Base-by-base conservation (phyloP, 805 yeast genomes). In the Pichia kluyveri region DNA sequence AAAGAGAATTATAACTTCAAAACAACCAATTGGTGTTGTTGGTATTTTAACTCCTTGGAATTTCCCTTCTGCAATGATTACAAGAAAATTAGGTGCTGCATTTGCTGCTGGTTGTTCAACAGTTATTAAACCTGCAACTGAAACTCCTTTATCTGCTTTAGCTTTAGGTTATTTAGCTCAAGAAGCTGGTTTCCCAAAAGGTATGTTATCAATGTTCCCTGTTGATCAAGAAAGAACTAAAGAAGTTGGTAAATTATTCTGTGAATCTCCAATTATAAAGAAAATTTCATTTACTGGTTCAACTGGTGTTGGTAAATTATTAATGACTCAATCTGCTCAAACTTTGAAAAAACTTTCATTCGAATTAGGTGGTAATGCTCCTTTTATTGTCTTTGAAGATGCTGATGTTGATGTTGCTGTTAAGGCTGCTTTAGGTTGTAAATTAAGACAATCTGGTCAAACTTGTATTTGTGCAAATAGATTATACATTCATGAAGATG, bases 261-360 rank as follows among this genome's bases (percentile, higher is more conserved):
- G 91, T 43, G 68, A 75, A 51, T 96, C 90, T 69, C 82, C 81
- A 58, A 80, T 75, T 64, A 80, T 90, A 59, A 86, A 86, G 73
- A 90, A 90, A 76, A 77, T 90, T 62, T 95, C 96, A 14, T 90
- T 90, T 72, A 90, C 97, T 48, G 97, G 97, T 57, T 89, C 96
- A 39, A 90, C 96, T 45, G 88, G 83, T 45, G 83, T 88, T 54
- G 90, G 90, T 60, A 79, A 83, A 65, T 73, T 73, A 56, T 84
- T 86, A 60, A 82, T 83, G 80, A 72, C 72, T 54, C 70, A 74
- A 54, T 86, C 88, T 58, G 86, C 89, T 49, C 76, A 76, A 52
- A 69, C 85, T 40, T 46, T 86, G 66, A 86, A 86, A 73, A 86
- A 86, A 68, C 82, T 83, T 46, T 80, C 91, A 43, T 74, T 86